These are phyloP conservation scores for Leishmania amazonensis DNA, from an alignment of 208 protist genomes.

Conservation along the genomic window DNA sequence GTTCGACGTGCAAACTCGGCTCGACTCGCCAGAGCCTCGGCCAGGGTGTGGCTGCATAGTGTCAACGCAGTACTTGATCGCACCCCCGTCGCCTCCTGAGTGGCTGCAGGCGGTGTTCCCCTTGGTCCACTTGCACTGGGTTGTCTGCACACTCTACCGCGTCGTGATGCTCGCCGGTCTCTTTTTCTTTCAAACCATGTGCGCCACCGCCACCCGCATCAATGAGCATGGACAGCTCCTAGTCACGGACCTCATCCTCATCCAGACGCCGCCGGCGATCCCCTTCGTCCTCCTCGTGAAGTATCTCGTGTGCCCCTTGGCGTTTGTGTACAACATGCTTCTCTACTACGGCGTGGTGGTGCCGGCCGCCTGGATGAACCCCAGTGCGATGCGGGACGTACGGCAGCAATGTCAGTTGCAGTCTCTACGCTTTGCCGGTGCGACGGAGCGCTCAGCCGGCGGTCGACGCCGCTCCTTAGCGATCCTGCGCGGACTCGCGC, in stretches of 20 bases:
- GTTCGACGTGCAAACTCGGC: constrained; percentile 22
- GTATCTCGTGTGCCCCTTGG: constrained; percentile 64
- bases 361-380: constrained; percentile 68
- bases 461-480: not conserved
- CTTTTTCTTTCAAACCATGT: constrained; percentile 53
- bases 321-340: constrained; percentile 56
- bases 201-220: constrained; percentile 58
- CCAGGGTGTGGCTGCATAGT: constrained; percentile 33
- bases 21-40: constrained; percentile 18
- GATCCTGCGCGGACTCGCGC: not conserved
- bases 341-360: constrained; percentile 79
- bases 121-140: constrained; percentile 55
- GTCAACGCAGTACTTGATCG: constrained; percentile 35
- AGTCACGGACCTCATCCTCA: constrained; percentile 64
- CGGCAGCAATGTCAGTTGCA: constrained; percentile 41
- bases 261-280: constrained; percentile 85
- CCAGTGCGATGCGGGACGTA: constrained; percentile 61
- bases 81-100: constrained; percentile 45
- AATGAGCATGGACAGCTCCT: constrained; percentile 74
- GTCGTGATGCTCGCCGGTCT: constrained; percentile 33
- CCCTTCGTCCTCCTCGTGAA: constrained; percentile 82
- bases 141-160: constrained; percentile 63
- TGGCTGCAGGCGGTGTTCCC: constrained; percentile 67
- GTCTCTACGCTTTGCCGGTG: constrained; percentile 7
- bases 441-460: not conserved